Conservation (phyloP, 2,329 filamentous ascomycete genomes). For the Cordyceps tenuipes region DNA sequence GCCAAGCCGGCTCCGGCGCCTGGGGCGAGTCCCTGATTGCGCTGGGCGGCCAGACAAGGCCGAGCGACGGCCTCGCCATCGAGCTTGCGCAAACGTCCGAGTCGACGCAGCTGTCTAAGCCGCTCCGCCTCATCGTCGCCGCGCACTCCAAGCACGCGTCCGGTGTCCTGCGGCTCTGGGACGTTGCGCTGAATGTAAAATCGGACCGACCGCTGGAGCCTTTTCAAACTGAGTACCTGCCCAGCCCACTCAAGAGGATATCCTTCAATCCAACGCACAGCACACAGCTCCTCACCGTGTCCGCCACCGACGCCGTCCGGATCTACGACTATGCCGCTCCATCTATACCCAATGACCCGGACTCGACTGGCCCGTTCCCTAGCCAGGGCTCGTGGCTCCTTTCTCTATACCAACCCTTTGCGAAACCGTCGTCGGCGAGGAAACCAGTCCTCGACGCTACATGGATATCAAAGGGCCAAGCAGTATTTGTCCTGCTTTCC, state of each 20-base stretch:
- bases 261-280: conserved; percentile 53
- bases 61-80: conserved; percentile 48
- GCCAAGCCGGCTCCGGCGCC: conserved; percentile 49
- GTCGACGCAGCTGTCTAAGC: conserved; percentile 28
- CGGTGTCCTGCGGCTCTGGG: conserved; percentile 51
- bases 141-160: conserved; percentile 52
- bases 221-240: conserved; percentile 53
- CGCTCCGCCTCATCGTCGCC: conserved; percentile 45
- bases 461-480: conserved; percentile 54
- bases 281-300: conserved; percentile 50
- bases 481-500: conserved; percentile 48
- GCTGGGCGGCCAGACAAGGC: conserved; percentile 44
- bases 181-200: conserved; percentile 40
- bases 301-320: conserved; percentile 46
- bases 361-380: conserved; percentile 42
- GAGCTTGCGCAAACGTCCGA: conserved; percentile 37
- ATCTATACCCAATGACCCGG: conserved; percentile 43
- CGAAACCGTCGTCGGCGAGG: conserved; percentile 39
- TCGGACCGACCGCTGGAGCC: conserved; percentile 30
- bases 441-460: conserved; percentile 55
- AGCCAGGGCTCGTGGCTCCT: conserved; percentile 56
- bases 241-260: conserved; percentile 45
- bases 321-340: conserved; percentile 54
- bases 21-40: conserved; percentile 53
- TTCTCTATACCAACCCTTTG: conserved; percentile 51